These are phyloP conservation scores for Mortierella polycephala DNA, from an alignment of 371 early-diverging fungal genomes.

Conservation along the genomic window DNA sequence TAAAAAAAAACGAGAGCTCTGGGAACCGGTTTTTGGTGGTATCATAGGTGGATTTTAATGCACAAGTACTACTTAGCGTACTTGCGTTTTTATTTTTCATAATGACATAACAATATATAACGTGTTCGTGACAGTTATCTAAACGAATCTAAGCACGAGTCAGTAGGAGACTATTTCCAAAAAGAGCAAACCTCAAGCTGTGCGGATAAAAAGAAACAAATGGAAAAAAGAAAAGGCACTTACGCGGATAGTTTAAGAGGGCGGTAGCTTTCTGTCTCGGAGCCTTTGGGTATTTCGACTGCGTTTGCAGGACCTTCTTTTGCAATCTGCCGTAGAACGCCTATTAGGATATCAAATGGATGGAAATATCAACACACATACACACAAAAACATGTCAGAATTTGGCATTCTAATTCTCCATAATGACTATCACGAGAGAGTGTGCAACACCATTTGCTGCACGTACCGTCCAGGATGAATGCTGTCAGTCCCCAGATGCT, in stretches of 20 bases:
- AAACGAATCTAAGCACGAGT: constrained; percentile 16
- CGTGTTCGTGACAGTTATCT: background rate
- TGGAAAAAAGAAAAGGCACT: background rate
- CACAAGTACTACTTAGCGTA: too few relatives aligned
- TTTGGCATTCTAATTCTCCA: background rate
- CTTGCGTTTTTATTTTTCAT: too few relatives aligned
- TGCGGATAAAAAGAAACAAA: background rate
- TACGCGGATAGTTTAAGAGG: constrained; percentile 38
- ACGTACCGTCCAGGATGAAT: constrained; percentile 74
- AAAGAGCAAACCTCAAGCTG: too few relatives aligned
- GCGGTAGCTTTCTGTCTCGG: constrained; percentile 6
- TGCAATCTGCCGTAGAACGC: constrained; percentile 30
- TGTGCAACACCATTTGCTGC: too few relatives aligned
- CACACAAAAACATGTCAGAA: too few relatives aligned
- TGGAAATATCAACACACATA: too few relatives aligned
- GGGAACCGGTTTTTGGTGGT: too few relatives aligned
- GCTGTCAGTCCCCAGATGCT: constrained; percentile 89
- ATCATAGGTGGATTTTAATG: too few relatives aligned
- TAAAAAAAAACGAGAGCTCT: too few relatives aligned
- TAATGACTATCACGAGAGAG: background rate
- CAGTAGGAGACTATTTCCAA: too few relatives aligned
- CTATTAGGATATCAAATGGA: constrained; percentile 4
- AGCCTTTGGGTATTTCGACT: constrained; percentile 27
- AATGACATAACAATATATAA: too few relatives aligned
- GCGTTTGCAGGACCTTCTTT: constrained; percentile 28